phyloP scores from a whole-genome alignment of 2,329 filamentous ascomycete species.

The Camillea tinctor region DNA sequence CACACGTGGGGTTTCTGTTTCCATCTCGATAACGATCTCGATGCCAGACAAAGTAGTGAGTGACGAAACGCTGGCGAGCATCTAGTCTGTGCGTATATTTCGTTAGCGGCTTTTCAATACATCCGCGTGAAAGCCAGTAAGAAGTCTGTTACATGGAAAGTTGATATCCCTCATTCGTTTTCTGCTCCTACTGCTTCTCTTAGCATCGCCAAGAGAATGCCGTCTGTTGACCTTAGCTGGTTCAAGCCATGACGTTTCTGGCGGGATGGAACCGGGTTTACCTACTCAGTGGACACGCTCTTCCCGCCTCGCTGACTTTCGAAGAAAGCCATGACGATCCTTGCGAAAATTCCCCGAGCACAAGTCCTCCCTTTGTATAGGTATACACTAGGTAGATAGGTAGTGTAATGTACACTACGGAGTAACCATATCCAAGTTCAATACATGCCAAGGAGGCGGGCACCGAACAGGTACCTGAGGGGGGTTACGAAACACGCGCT shows the following conservation, averaged over 20 bases:
- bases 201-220: neutral
- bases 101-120: neutral
- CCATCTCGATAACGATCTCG: neutral
- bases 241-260: neutral
- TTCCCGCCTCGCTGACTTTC: neutral
- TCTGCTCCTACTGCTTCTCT: neutral
- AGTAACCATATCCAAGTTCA: too few relatives aligned
- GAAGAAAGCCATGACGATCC: neutral
- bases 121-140: neutral
- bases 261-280: neutral
- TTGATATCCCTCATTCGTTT: neutral
- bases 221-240: neutral
- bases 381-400: neutral
- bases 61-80: neutral
- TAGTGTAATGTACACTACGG: too few relatives aligned
- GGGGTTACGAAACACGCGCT: neutral
- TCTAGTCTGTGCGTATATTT: neutral
- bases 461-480: neutral
- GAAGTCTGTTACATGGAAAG: neutral
- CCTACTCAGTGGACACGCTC: neutral
- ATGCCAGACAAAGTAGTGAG: neutral
- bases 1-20: neutral
- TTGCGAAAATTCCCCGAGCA: neutral
- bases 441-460: neutral
- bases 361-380: neutral